Conservation (phyloP, 2,329 filamentous ascomycete genomes). For the Diaporthe velutina region DNA sequence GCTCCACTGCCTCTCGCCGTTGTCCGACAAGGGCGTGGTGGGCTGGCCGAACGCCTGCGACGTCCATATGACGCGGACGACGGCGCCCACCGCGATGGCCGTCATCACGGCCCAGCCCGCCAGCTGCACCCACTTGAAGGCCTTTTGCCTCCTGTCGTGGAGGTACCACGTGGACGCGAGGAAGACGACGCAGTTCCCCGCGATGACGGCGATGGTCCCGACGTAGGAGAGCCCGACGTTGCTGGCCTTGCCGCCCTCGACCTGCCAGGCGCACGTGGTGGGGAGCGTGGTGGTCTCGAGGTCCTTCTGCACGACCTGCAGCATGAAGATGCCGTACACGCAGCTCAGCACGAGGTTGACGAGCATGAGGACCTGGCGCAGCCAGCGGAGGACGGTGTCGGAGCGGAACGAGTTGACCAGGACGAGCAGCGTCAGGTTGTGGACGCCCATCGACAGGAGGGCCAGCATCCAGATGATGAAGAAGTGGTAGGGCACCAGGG, state of each 20-base stretch:
- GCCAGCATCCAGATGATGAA: slow-evolving; percentile 77
- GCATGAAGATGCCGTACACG: slow-evolving; percentile 67
- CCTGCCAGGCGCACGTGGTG: slow-evolving; percentile 71
- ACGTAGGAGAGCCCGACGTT: slow-evolving; percentile 64
- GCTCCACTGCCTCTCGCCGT: slow-evolving; percentile 69
- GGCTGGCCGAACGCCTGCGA: slow-evolving; percentile 72
- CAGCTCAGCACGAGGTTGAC: slow-evolving; percentile 72
- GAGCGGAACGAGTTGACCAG: slow-evolving; percentile 75
- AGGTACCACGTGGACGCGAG: slow-evolving; percentile 73
- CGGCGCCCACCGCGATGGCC: slow-evolving; percentile 70
- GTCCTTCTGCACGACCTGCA: slow-evolving; percentile 66
- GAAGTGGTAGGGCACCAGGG: slow-evolving; percentile 76
- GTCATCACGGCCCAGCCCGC: slow-evolving; percentile 67
- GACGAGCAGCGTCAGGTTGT: slow-evolving; percentile 74
- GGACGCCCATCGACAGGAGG: slow-evolving; percentile 73
- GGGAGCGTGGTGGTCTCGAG: slow-evolving; percentile 63
- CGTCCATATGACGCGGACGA: slow-evolving; percentile 67
- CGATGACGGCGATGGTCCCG: slow-evolving; percentile 73
- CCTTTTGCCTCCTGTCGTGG: slow-evolving; percentile 66
- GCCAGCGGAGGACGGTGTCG: slow-evolving; percentile 76
- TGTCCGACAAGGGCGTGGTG: slow-evolving; percentile 62
- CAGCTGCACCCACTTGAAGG: slow-evolving; percentile 67
- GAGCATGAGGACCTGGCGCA: slow-evolving; percentile 76
- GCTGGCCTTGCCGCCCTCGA: slow-evolving; percentile 51
- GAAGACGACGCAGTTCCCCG: slow-evolving; percentile 70